These are phyloP conservation scores for Alternaria novae-zelandiae DNA, from an alignment of 2,329 filamentous ascomycete species.

Conservation along the genomic window DNA sequence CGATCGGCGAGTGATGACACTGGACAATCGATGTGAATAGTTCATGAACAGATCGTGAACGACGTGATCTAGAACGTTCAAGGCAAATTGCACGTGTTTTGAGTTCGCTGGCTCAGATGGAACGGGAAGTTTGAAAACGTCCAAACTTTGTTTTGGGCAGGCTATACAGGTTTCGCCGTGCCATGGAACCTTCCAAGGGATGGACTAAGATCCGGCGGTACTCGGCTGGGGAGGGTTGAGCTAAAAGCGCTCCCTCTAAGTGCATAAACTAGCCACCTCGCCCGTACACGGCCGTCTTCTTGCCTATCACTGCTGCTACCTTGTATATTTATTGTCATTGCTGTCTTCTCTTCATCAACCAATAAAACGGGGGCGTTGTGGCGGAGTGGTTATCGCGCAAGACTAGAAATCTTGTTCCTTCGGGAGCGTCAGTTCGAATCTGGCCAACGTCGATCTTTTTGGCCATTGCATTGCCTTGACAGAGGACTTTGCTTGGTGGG, in stretches of 20 bases:
- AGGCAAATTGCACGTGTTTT: neutral
- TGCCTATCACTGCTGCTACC: no score
- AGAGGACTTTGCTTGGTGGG: no score
- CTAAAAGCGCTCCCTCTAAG: no score
- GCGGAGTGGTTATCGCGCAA: slow-evolving; percentile 18
- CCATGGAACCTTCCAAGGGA: neutral
- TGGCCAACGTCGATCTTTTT: slow-evolving; percentile 17
- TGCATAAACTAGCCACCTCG: no score
- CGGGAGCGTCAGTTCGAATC: slow-evolving; percentile 19
- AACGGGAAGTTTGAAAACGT: neutral
- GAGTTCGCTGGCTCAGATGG: neutral
- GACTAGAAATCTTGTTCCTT: slow-evolving; percentile 20
- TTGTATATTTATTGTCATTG: no score
- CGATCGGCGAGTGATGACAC: neutral
- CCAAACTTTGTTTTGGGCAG: neutral
- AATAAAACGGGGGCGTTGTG: neutral
- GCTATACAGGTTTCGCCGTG: neutral
- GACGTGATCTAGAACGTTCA: neutral
- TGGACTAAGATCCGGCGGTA: neutral
- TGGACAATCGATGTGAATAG: neutral
- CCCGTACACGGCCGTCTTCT: no score
- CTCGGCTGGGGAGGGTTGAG: no score
- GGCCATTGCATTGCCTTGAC: no score
- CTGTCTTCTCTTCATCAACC: neutral
- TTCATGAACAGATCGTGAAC: neutral